Evolutionary conservation across 257 asterid species (phyloP), one percentile per base, ranked within the genome.

Genomic region (Gynochthodes officinalis): DNA sequence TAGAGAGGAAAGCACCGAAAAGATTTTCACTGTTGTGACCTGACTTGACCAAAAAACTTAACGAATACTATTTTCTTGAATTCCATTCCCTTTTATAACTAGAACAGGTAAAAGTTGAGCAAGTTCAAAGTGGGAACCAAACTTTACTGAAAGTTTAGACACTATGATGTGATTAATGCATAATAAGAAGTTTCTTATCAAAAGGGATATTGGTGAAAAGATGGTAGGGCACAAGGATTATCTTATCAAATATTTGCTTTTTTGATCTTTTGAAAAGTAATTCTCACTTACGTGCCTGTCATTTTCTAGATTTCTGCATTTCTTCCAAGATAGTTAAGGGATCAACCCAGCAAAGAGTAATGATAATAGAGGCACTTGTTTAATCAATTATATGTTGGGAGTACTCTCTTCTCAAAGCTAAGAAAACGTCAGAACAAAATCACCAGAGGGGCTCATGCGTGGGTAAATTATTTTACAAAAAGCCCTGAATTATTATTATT

Each of bases 211-310:
- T 73, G 73, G 77, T 79, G 86, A 65, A 83, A 84, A 82, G 90
- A 77, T 76, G 80, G 88, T 86, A 73, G 89, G 88, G 73, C 83
- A 76, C 83, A 68, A 64, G 72, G 67, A 77, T 85, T 79, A 85
- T 82, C 85, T 78, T 75, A 74, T 77, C 71, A 82, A 69, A 80
- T 75, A 73, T 76, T 64, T 64, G 10, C 64, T 75, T 73, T 77
- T 63, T 78, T 39, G 49, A 64, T 74, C 80, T 74, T 84, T 85
- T 27, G 32, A 69, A 84, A 86, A 77, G 78, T 74, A 80, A 69
- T 66, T 60, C 63, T 42, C 44, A 72, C 54, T 72, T 73, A 70
- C 78, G 57, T 82, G 90, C 86, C 70, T 52, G 89, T 83, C 93
- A 35, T 79, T 85, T 85, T 85, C 85, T 71, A 67, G 54, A 79